Conservation (phyloP, 176 grass and related monocot species). For the Carex parvula region DNA sequence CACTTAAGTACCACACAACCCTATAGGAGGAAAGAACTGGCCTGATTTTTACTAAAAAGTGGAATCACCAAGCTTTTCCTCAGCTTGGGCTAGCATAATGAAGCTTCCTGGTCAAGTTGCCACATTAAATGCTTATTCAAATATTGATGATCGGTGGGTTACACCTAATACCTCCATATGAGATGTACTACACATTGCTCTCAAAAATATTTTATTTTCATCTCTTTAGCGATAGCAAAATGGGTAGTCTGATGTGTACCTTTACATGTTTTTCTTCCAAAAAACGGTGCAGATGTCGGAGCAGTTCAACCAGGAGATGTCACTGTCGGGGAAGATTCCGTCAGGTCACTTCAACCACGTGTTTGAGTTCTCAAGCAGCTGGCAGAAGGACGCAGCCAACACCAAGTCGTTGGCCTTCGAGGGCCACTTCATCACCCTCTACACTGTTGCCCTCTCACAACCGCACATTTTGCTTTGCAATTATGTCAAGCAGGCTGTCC, state of each 20-base stretch:
- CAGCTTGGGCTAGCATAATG: neutral
- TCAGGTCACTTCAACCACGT: conserved; percentile 78
- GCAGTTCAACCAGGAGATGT: conserved; percentile 95
- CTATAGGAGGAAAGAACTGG: neutral
- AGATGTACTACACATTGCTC: neutral
- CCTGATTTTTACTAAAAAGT: neutral
- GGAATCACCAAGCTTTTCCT: neutral
- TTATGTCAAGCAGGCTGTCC: conserved; percentile 85
- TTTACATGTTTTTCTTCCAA: neutral
- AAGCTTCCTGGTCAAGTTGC: neutral
- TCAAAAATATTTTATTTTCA: neutral
- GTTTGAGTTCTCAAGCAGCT: conserved; percentile 76
- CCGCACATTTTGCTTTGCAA: conserved; percentile 55
- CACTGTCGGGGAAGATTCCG: conserved; percentile 88
- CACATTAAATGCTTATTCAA: neutral
- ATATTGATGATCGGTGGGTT: neutral
- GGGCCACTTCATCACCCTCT: conserved; percentile 80
- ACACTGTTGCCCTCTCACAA: conserved; percentile 82
- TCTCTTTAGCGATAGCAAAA: neutral
- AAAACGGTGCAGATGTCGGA: conserved; percentile 78
- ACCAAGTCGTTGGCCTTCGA: conserved; percentile 91
- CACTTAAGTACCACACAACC: neutral
- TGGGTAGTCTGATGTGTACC: neutral
- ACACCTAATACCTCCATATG: neutral
- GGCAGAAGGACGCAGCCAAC: conserved; percentile 91